Percentiles rank a stretch among this genome's conserved stretches.
These are phyloP conservation scores for Tillandsia leiboldiana DNA, from an alignment of 176 grass and related monocot species.

Conservation along the genomic window DNA sequence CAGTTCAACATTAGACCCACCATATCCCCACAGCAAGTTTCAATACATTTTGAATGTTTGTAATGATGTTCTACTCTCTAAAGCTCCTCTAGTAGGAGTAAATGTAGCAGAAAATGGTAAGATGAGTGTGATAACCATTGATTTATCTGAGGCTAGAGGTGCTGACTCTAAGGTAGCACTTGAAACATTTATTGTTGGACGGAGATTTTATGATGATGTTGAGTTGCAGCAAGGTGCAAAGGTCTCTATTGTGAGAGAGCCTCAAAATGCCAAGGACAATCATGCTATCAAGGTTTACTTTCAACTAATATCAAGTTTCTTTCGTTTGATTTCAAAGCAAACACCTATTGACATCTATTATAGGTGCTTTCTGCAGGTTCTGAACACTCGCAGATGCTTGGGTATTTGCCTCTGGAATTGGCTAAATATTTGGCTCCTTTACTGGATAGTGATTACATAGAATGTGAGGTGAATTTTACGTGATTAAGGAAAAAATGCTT, in stretches of 20 bases:
- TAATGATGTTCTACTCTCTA: constrained; percentile 1
- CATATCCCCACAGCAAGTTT: neutral
- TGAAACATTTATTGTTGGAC: constrained; percentile 69
- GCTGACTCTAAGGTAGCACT: constrained; percentile 24
- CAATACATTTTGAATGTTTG: constrained; percentile 13
- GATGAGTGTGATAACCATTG: constrained; percentile 2
- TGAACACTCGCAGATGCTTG: constrained; percentile 38
- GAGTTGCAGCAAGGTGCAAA: constrained; percentile 39
- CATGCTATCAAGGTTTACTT: constrained; percentile 79
- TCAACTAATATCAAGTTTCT: constrained; percentile 7
- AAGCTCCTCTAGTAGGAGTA: neutral
- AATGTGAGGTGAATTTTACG: constrained; percentile 51
- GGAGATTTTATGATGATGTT: constrained; percentile 57
- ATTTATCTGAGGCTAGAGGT: constrained; percentile 13
- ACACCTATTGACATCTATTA: constrained; percentile 21
- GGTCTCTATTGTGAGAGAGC: constrained; percentile 52
- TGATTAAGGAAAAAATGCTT: neutral
- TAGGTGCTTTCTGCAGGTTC: constrained; percentile 60
- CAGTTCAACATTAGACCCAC: no score
- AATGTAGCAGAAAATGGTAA: constrained; percentile 5
- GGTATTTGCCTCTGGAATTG: constrained; percentile 76
- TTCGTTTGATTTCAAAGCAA: constrained; percentile 5
- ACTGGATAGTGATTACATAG: constrained; percentile 43
- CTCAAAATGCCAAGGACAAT: constrained; percentile 57
- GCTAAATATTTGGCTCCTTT: constrained; percentile 75